Base-by-base conservation (phyloP, 2,329 filamentous ascomycete genomes). In the Chaetomium sp. region DNA sequence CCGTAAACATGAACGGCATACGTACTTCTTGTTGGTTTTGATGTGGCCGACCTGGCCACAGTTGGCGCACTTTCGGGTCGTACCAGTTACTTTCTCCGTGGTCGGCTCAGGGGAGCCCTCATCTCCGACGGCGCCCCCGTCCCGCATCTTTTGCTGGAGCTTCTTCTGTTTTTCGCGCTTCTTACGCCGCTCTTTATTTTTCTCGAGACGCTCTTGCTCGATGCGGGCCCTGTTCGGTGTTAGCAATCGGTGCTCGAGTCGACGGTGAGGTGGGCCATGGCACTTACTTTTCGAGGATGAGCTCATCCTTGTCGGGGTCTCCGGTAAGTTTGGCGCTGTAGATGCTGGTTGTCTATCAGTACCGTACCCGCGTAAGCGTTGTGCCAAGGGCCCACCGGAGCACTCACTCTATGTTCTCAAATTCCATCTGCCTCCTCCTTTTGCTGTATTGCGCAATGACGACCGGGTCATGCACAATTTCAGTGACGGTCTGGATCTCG, bases 1-100 rank as follows among this genome's bases (percentile, higher is more conserved):
- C 33, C 57, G 62, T 66, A 58, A 56, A 58, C 60, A 60, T 65
- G 19, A n/a, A 6, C 72, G 70, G 71, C 64, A 67, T 67, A 68
- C 83, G 79, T 86, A 95, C 92, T 97, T 98, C 81, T 97, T 96
- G 82, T 98, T 98, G 56, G 94, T 98, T 79, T 97, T 97, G 82
- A 99, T 99, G 75, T 99, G 95, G 35, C 95, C 95, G 62, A 96
- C 90, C 77, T 95, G 91, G 58, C 95, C 95, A 79, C 95, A 99
- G 78, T 97, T 98, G 70, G 95, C 95, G 79, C 95, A 99, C 81
- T 98, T 98, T 72, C 96, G 86, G 38, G 90, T 90, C 63, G 92
- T 96, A 67, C 89, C 87, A 56, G 80, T 84, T 65, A 83, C 80
- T 73, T 86, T 85, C 74, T 83, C 84, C 57, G 78, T 73, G 31